Percentiles rank a stretch among this genome's conserved stretches.
Conservation (phyloP, 257 asterid species). For the Datura wrightii region DNA sequence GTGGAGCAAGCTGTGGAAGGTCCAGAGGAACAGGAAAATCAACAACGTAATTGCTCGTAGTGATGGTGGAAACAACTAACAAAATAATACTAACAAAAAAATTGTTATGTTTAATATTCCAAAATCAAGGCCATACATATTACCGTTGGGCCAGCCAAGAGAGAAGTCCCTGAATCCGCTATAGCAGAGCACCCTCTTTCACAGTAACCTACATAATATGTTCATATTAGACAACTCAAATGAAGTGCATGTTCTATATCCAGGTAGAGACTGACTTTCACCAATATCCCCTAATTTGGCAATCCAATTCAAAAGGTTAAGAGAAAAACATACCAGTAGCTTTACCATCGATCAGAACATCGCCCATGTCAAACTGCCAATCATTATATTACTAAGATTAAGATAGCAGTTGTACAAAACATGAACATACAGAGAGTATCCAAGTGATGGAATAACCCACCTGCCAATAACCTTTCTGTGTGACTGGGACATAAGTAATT, state of each 20-base stretch:
- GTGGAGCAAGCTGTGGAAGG: constrained; percentile 12
- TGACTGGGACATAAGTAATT: constrained; percentile 82
- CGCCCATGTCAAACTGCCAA: constrained; percentile 93
- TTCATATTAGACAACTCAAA: constrained; percentile 21
- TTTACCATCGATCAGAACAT: constrained; percentile 80
- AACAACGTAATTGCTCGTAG: background rate
- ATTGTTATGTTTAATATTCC: constrained; percentile 4
- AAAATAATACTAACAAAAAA: background rate
- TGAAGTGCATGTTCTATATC: constrained; percentile 8
- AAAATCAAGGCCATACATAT: constrained; percentile 21
- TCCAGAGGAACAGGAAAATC: background rate
- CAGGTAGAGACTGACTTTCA: background rate
- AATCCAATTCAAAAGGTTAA: constrained; percentile 19
- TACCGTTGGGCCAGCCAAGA: constrained; percentile 94
- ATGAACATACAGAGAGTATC: constrained; percentile 26
- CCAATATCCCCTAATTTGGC: background rate
- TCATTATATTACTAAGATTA: constrained; percentile 24
- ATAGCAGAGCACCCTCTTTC: constrained; percentile 89
- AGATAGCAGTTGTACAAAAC: constrained; percentile 1
- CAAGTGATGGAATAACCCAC: constrained; percentile 47
- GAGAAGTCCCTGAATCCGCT: constrained; percentile 99
- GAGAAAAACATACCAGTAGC: constrained; percentile 70
- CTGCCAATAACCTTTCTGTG: constrained; percentile 98
- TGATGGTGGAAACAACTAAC: background rate
- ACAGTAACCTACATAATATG: constrained; percentile 65